Evolutionary conservation across 2,329 filamentous ascomycete genomes (phyloP).

Genomic region (Fusarium xylarioides): DNA sequence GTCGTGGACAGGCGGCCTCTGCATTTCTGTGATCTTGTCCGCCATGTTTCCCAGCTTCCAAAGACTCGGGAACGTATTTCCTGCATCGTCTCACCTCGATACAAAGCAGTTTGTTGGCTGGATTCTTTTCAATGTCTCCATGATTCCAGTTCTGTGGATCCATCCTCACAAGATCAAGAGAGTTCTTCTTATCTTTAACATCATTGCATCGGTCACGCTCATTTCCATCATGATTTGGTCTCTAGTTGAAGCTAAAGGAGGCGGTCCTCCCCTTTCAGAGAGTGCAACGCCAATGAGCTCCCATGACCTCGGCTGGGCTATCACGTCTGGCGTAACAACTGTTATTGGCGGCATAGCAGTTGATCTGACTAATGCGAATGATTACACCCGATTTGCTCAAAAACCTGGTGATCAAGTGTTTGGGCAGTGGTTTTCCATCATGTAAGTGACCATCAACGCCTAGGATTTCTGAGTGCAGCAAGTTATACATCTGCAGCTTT

Average conservation of each 20-base stretch:
- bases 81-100: not conserved
- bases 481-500: not conserved
- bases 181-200: not conserved
- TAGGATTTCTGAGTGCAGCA: fast-evolving
- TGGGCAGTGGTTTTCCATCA: not conserved
- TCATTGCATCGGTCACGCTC: not conserved
- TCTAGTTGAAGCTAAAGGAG: not conserved
- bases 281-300: not conserved
- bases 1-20: not conserved
- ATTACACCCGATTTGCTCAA: not conserved
- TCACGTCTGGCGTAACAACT: not conserved
- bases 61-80: not conserved
- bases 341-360: not conserved
- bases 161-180: not conserved
- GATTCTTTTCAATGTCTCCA: not conserved
- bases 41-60: not conserved
- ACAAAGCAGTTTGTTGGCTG: not conserved
- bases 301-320: not conserved
- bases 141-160: not conserved
- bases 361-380: not conserved
- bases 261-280: not conserved
- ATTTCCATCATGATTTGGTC: not conserved
- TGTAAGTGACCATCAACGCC: not conserved
- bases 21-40: not conserved
- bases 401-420: not conserved